These are phyloP conservation scores for Fusarium sp. DNA, from an alignment of 2,329 filamentous ascomycete species.

Conservation along the genomic window DNA sequence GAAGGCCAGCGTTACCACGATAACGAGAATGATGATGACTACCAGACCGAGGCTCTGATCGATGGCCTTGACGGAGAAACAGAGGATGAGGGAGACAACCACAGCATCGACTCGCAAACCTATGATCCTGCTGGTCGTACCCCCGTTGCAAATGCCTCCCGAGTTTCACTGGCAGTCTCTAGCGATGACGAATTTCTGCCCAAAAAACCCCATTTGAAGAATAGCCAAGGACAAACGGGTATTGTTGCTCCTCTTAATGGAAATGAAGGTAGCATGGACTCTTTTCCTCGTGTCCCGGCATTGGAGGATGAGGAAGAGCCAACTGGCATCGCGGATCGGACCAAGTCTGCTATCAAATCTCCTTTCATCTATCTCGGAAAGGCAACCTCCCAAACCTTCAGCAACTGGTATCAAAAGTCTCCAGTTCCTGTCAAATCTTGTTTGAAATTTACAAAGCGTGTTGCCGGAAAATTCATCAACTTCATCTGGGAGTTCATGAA, in stretches of 20 bases:
- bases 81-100: constrained; percentile 54
- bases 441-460: constrained; percentile 48
- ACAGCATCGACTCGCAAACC: constrained; percentile 58
- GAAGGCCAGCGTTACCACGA: constrained; percentile 71
- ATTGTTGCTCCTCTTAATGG: constrained; percentile 48
- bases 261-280: constrained; percentile 67
- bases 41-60: constrained; percentile 61
- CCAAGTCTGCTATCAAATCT: constrained; percentile 51
- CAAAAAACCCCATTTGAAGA: constrained; percentile 50
- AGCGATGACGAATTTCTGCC: constrained; percentile 58
- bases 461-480: constrained; percentile 62
- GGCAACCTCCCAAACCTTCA: constrained; percentile 40
- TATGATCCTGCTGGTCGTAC: constrained; percentile 70
- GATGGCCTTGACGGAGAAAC: constrained; percentile 52
- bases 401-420: constrained; percentile 53
- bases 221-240: constrained; percentile 43
- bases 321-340: constrained; percentile 55
- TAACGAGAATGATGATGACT: constrained; percentile 56
- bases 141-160: constrained; percentile 64
- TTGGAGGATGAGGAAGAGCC: constrained; percentile 56
- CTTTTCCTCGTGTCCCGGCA: constrained; percentile 69
- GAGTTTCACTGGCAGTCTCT: constrained; percentile 62
- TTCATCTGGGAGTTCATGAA: constrained; percentile 97
- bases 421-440: constrained; percentile 57
- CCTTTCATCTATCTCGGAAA: constrained; percentile 43